phyloP scores from a whole-genome alignment of 2,329 filamentous ascomycete genomes.

The Colletotrichum viniferum region DNA sequence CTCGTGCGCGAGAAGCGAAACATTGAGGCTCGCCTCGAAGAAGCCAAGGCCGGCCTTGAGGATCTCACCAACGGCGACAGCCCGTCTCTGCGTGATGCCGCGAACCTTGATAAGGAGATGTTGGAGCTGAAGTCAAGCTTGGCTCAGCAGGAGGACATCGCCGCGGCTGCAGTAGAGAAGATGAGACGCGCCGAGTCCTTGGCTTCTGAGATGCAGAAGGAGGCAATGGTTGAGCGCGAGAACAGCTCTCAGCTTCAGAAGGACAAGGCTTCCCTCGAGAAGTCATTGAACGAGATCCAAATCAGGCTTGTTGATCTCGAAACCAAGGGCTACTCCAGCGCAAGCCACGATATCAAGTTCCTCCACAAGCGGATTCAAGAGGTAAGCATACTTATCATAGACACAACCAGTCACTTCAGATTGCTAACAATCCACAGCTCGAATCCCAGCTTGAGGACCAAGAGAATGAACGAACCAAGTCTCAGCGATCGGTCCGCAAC shows the following conservation, averaged over 20 bases:
- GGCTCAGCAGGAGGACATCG: slow-evolving; percentile 92
- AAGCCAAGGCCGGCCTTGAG: slow-evolving; percentile 87
- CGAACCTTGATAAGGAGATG: slow-evolving; percentile 85
- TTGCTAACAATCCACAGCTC: slow-evolving; percentile 60
- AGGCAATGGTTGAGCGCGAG: slow-evolving; percentile 86
- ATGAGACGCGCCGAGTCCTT: slow-evolving; percentile 94
- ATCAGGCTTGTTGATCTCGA: slow-evolving; percentile 90
- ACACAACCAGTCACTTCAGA: background rate
- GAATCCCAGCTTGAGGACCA: slow-evolving; percentile 86
- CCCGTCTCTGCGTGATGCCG: slow-evolving; percentile 87
- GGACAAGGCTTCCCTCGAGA: slow-evolving; percentile 89
- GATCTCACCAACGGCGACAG: slow-evolving; percentile 86
- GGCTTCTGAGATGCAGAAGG: slow-evolving; percentile 88
- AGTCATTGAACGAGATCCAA: slow-evolving; percentile 88
- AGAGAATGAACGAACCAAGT: slow-evolving; percentile 77
- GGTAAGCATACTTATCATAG: slow-evolving; percentile 57
- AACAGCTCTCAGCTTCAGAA: slow-evolving; percentile 81
- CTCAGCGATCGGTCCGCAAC: slow-evolving; percentile 87
- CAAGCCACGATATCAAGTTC: slow-evolving; percentile 94
- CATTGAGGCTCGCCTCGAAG: slow-evolving; percentile 81
- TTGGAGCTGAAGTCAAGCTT: slow-evolving; percentile 87
- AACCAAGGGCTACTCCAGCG: slow-evolving; percentile 94
- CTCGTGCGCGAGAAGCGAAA: slow-evolving; percentile 89
- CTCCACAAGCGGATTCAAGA: slow-evolving; percentile 94
- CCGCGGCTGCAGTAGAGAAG: slow-evolving; percentile 90